Percentiles rank a stretch among this genome's conserved stretches.
Evolutionary conservation across 768 basidiomycete species (phyloP).

Genomic region (Hortiboletus campestris): DNA sequence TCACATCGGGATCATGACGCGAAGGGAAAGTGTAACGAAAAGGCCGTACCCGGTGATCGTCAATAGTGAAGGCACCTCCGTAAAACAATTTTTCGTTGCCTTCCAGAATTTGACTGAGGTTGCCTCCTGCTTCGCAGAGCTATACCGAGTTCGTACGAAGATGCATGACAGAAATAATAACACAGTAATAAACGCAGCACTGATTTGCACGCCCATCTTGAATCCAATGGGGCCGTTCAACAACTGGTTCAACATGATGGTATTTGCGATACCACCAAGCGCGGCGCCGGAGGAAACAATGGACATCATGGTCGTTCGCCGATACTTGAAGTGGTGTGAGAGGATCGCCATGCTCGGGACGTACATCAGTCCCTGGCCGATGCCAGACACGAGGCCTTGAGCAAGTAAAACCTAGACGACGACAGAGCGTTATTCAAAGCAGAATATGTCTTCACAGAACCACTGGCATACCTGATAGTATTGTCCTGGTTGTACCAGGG

Average conservation of each 20-base stretch:
- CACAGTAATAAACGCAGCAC: constrained; percentile 38
- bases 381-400: constrained; percentile 43
- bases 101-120: constrained; percentile 13
- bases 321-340: constrained; percentile 44
- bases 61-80: constrained; percentile 25
- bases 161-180: constrained; percentile 38
- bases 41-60: constrained; percentile 19
- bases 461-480: constrained; percentile 39
- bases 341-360: constrained; percentile 43
- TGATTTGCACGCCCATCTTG: constrained; percentile 37
- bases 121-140: not conserved
- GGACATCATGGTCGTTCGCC: constrained; percentile 44
- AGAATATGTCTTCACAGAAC: not conserved
- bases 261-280: constrained; percentile 54
- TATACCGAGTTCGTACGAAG: constrained; percentile 36
- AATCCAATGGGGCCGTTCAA: constrained; percentile 46
- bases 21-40: not conserved
- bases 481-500: constrained; percentile 33
- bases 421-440: not conserved
- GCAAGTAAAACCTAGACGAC: constrained; percentile 38
- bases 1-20: not conserved
- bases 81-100: constrained; percentile 22
- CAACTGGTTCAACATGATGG: constrained; percentile 57
- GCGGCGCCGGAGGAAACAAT: constrained; percentile 47
- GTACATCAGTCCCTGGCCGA: constrained; percentile 44